Conservation (phyloP, 2,329 filamentous ascomycete species). For the Xylariaceae sp. region DNA sequence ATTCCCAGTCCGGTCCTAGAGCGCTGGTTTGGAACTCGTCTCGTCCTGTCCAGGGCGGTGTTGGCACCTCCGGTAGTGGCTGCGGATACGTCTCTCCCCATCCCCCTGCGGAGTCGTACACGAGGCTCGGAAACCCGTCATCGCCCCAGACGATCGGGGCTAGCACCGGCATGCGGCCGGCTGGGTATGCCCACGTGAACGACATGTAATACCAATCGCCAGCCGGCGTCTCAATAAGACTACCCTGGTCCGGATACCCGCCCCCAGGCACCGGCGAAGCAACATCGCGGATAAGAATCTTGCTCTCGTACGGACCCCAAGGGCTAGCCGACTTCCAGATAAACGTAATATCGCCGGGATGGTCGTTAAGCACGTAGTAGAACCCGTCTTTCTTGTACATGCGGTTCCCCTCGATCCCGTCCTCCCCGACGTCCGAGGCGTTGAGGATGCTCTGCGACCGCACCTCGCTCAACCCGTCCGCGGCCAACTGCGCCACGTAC, state of each 20-base stretch:
- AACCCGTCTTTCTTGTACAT: slow-evolving; percentile 54
- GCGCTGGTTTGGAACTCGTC: slow-evolving; percentile 43
- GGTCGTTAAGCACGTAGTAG: slow-evolving; percentile 52
- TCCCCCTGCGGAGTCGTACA: slow-evolving; percentile 36
- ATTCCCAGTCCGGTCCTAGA: slow-evolving; percentile 51
- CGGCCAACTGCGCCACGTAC: slow-evolving; percentile 46
- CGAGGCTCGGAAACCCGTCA: slow-evolving; percentile 49
- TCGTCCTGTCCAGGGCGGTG: slow-evolving; percentile 34
- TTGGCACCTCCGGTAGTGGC: slow-evolving; percentile 32
- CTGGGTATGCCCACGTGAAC: slow-evolving; percentile 53
- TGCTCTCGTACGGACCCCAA: slow-evolving; percentile 49
- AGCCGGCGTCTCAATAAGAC: slow-evolving; percentile 47
- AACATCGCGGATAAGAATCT: slow-evolving; percentile 42
- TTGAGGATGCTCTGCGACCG: slow-evolving; percentile 33
- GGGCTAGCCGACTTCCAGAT: slow-evolving; percentile 48
- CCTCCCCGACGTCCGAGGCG: slow-evolving; percentile 6
- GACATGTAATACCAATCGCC: slow-evolving; percentile 58
- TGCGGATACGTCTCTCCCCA: slow-evolving; percentile 46
- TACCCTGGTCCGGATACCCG: slow-evolving; percentile 51
- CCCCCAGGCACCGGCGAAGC: slow-evolving; percentile 42
- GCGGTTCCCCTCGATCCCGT: slow-evolving; percentile 30
- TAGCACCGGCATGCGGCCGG: slow-evolving; percentile 52
- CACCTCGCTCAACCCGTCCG: slow-evolving; percentile 41
- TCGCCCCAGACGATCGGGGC: slow-evolving; percentile 50
- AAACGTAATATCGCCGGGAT: slow-evolving; percentile 42